Evolutionary conservation across 805 yeast species (phyloP).

Genomic region (Babjeviella inositovora): DNA sequence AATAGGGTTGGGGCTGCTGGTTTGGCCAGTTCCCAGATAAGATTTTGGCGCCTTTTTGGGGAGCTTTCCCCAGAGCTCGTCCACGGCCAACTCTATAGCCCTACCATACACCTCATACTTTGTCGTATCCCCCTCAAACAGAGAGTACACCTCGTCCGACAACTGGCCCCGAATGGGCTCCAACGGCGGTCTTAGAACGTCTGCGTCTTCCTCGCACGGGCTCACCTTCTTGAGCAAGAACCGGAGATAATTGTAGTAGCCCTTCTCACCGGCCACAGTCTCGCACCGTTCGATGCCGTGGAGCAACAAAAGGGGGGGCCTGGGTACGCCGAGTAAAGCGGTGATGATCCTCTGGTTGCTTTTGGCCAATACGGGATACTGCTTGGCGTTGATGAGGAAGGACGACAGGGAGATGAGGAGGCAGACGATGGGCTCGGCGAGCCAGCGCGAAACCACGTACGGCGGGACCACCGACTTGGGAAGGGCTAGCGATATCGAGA

Average conservation of each 20-base stretch:
- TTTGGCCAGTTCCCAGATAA: too few species aligned
- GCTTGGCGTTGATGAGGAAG: slow-evolving; percentile 41
- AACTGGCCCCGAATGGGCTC: too few species aligned
- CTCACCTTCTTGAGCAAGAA: too few species aligned
- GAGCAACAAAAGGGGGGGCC: slow-evolving; percentile 20
- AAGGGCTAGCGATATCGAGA: slow-evolving; percentile 63
- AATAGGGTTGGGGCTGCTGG: too few species aligned
- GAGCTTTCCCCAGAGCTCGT: too few species aligned
- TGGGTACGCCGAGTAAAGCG: slow-evolving; percentile 15
- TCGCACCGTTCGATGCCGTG: slow-evolving; percentile 43
- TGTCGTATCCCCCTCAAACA: slow-evolving; percentile 53
- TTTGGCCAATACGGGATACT: slow-evolving; percentile 50
- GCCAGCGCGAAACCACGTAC: slow-evolving; percentile 41
- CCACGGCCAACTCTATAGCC: slow-evolving; percentile 49
- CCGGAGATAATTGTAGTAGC: too few species aligned
- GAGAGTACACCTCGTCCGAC: slow-evolving; percentile 45
- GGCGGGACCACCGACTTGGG: slow-evolving; percentile 43
- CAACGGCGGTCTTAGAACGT: too few species aligned
- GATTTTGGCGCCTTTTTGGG: too few species aligned
- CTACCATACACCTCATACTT: slow-evolving; percentile 56
- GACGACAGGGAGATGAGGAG: slow-evolving; percentile 36
- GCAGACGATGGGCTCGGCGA: slow-evolving; percentile 49
- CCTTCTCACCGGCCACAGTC: too few species aligned
- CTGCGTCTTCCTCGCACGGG: too few species aligned
- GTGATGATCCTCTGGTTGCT: slow-evolving; percentile 31